Evolutionary conservation across 2,329 filamentous ascomycete species (phyloP).

Genomic region (Phialophora macrospora): DNA sequence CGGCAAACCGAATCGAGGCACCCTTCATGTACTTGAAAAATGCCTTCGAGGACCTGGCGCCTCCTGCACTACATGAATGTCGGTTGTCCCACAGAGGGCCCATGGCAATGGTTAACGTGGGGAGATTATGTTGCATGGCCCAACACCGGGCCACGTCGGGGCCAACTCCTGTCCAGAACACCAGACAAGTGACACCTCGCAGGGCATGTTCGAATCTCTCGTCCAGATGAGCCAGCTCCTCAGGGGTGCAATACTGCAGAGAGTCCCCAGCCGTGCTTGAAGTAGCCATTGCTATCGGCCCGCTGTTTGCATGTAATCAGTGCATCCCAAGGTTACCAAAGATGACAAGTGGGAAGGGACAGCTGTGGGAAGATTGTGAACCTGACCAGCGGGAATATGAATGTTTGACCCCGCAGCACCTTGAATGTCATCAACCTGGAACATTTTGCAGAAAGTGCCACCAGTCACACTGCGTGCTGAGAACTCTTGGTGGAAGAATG

Average conservation of each 20-base stretch:
- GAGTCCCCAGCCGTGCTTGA: conserved; percentile 14
- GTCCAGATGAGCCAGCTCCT: conserved; percentile 18
- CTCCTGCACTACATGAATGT: conserved; percentile 1
- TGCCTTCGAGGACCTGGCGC: conserved; percentile 1
- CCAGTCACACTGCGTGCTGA: no score
- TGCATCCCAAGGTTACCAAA: no score
- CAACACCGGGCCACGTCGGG: conserved; percentile 36
- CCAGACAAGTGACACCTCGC: conserved; percentile 31
- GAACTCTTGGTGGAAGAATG: no score
- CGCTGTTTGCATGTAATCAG: no score
- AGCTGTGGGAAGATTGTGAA: no score
- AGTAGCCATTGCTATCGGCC: conserved; percentile 5
- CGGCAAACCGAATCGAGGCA: conserved; percentile 37
- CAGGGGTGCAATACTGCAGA: conserved; percentile 17
- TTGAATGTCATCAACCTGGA: no score
- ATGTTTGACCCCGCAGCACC: no score
- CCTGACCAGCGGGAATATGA: no score
- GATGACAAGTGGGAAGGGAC: no score
- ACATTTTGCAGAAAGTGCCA: no score
- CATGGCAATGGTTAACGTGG: conserved; percentile 16
- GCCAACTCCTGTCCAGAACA: conserved; percentile 42
- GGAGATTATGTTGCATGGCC: conserved; percentile 16
- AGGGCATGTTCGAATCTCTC: conserved; percentile 20
- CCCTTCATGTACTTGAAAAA: conserved; percentile 19
- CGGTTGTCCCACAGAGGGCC: conserved; percentile 14